Evolutionary conservation across 257 asterid species (phyloP).

Genomic region (Solanum etuberosum): DNA sequence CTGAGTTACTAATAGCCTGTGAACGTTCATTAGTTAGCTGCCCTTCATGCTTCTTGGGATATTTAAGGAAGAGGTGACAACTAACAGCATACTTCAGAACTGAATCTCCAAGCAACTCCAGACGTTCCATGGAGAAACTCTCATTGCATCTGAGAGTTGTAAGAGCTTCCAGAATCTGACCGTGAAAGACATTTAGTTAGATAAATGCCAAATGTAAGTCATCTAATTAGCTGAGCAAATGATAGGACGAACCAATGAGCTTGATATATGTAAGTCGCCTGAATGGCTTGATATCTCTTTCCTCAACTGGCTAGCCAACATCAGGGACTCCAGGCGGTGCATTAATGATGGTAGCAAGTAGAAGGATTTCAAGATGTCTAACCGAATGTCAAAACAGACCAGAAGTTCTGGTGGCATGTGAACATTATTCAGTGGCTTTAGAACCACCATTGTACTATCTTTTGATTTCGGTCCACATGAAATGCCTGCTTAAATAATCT

Average conservation of each 20-base stretch:
- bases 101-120: slow-evolving; percentile 93
- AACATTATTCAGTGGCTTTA: slow-evolving; percentile 52
- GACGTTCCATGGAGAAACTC: slow-evolving; percentile 88
- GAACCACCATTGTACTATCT: slow-evolving; percentile 6
- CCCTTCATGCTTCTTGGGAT: slow-evolving; percentile 71
- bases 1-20: slow-evolving; percentile 42
- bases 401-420: slow-evolving; percentile 90
- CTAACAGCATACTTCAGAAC: slow-evolving; percentile 69
- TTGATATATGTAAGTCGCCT: slow-evolving; percentile 35
- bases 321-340: slow-evolving; percentile 81
- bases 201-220: neutral
- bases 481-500: slow-evolving; percentile 14
- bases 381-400: slow-evolving; percentile 40
- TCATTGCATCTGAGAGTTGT: slow-evolving; percentile 74
- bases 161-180: slow-evolving; percentile 83
- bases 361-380: slow-evolving; percentile 53
- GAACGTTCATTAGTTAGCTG: slow-evolving; percentile 43
- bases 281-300: slow-evolving; percentile 43
- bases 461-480: slow-evolving; percentile 15
- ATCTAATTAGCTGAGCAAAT: neutral
- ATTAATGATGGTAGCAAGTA: slow-evolving; percentile 90
- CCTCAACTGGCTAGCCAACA: slow-evolving; percentile 90
- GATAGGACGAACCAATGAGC: slow-evolving; percentile 54
- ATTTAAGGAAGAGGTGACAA: slow-evolving; percentile 70
- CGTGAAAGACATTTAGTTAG: slow-evolving; percentile 6